phyloP scores from a whole-genome alignment of 78 protist genomes.

The Emiliania huxleyi region DNA sequence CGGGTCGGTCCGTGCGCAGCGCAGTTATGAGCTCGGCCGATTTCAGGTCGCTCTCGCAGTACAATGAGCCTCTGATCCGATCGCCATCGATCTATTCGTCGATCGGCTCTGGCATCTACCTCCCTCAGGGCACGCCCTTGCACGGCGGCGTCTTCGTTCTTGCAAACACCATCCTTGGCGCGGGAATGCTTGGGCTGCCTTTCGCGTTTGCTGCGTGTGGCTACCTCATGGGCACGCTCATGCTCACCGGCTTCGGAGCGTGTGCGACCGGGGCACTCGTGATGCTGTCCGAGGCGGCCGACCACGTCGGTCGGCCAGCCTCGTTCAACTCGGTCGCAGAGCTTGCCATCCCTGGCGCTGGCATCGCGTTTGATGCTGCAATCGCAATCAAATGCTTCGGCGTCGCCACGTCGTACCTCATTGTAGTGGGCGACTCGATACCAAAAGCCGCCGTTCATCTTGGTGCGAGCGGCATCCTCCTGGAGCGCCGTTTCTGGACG shows the following conservation, averaged over 20 bases:
- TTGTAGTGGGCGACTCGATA: constrained; percentile 4
- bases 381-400: constrained; percentile 37
- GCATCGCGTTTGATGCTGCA: not conserved
- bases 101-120: no score
- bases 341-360: not conserved
- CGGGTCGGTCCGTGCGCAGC: no score
- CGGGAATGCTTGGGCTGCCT: constrained; percentile 38
- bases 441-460: not conserved
- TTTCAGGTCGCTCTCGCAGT: no score
- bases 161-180: constrained; percentile 35
- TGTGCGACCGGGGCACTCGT: not conserved
- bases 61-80: no score
- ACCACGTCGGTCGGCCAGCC: not conserved
- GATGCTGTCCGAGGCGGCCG: constrained; percentile 4
- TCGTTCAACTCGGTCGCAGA: not conserved
- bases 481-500: not conserved
- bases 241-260: not conserved
- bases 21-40: no score
- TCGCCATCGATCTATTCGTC: no score
- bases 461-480: not conserved
- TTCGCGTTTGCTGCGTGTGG: not conserved
- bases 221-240: not conserved
- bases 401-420: constrained; percentile 35
- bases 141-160: constrained; percentile 18
- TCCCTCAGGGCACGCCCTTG: no score